Evolutionary conservation across 2,329 filamentous ascomycete genomes (phyloP).

Genomic region (Fusarium zealandicum): DNA sequence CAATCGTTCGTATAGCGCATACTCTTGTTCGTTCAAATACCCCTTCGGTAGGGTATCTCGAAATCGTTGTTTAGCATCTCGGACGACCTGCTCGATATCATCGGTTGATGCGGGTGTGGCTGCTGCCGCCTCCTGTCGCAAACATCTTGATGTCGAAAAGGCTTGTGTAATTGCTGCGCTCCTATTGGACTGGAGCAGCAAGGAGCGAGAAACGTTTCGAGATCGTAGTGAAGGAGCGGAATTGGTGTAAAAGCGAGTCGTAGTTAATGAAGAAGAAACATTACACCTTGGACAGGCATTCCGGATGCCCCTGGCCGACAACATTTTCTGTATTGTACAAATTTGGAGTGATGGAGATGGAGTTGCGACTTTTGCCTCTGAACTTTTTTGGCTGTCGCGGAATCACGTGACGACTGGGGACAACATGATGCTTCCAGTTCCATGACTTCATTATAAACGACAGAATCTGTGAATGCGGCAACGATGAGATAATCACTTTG

Average conservation of each 20-base stretch:
- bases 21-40: conserved; percentile 74
- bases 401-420: conserved; percentile 41
- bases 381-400: conserved; percentile 37
- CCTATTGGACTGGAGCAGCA: conserved; percentile 38
- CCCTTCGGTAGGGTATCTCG: conserved; percentile 78
- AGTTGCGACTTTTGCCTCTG: conserved; percentile 10
- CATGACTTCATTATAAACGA: neutral
- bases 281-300: conserved; percentile 45
- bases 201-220: conserved; percentile 23
- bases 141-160: conserved; percentile 42
- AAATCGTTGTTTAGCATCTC: conserved; percentile 75
- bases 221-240: conserved; percentile 25
- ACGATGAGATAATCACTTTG: neutral
- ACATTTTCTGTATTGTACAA: conserved; percentile 43
- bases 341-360: conserved; percentile 16
- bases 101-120: conserved; percentile 22
- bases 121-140: conserved; percentile 31
- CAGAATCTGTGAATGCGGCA: neutral
- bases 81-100: conserved; percentile 69
- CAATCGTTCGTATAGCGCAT: conserved; percentile 76
- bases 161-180: conserved; percentile 38
- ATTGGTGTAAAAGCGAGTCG: conserved; percentile 17
- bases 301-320: conserved; percentile 46
- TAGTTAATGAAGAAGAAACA: conserved; percentile 21
- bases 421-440: neutral